These are phyloP conservation scores for Inonotus obliquus DNA, from an alignment of 1,284 basidiomycete genomes.

Conservation along the genomic window DNA sequence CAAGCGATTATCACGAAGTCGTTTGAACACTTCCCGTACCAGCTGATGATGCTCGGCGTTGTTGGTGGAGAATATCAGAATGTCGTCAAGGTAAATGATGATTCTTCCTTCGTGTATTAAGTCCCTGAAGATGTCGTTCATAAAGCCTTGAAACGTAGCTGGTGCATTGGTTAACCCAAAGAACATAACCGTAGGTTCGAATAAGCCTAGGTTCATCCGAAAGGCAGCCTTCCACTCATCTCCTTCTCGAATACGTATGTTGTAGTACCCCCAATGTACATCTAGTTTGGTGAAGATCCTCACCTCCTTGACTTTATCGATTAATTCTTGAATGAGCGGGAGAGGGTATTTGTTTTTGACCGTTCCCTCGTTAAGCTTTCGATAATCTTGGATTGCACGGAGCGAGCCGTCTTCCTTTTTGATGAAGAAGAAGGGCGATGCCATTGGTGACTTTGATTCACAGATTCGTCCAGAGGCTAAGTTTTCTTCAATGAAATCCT, in stretches of 20 bases:
- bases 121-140: not conserved
- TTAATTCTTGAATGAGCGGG: slow-evolving; percentile 32
- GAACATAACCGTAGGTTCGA: not conserved
- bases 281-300: slow-evolving; percentile 35
- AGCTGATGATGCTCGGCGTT: not conserved
- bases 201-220: not conserved
- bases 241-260: not conserved
- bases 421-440: not conserved
- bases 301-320: slow-evolving; percentile 29
- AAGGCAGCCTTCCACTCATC: not conserved
- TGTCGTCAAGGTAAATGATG: not conserved
- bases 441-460: not conserved
- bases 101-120: not conserved
- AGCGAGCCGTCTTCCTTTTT: not conserved
- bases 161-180: not conserved
- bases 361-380: slow-evolving; percentile 32
- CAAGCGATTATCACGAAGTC: not conserved
- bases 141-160: not conserved
- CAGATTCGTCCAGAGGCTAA: not conserved
- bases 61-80: not conserved
- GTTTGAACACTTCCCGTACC: not conserved
- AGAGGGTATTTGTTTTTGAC: slow-evolving; percentile 34
- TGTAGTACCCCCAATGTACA: slow-evolving; percentile 30
- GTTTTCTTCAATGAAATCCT: not conserved
- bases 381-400: slow-evolving; percentile 31